Evolutionary conservation across 805 yeast genomes (phyloP), one percentile per base, ranked within the genome.

Genomic region (Candida endomychidarum): DNA sequence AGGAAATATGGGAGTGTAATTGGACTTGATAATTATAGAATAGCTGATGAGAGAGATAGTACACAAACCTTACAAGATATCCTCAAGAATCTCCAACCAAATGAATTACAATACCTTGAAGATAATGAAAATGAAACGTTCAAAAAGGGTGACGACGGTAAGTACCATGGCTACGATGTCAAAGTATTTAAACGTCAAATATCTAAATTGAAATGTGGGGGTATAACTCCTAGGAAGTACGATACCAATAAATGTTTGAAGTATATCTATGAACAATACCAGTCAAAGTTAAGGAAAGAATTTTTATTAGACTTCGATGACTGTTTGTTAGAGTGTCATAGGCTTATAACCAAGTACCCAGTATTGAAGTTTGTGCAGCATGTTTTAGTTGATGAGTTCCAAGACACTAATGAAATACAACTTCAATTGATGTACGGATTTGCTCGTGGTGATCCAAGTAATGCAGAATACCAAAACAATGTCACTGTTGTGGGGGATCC

Each of bases 401-500:
- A 91, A 63, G 99, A 93, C 52, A 89, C 97, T 0, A 87, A 85
- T 51, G 68, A 68, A 24, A 70, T 88, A 12, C 98, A 91, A 56
- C 68, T 88, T 47, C 77, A 78, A 40, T 65, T 93, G 33, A 74
- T 87, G 69, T 74, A 73, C 45, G 63, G 67, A 35, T 65, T 69
- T 51, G 67, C 72, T 2, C 41, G 43, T 28, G 67, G 67, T 8
- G 54, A 58, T 42, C 66, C 74, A 27, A 52, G 59, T 3, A 57
- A 61, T 14, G 20, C 45, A 5, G 20, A 31, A 5, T 29, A 54
- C 14, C 70, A 67, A 25, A 57, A 78, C 45, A 81, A 81, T 42
- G 74, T 91, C 7, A 86, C 97, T 0, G 81, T 89, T 1, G 97
- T 91, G 2, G 99, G 99, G 1, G 99, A 91, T 56, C 96, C 96